Evolutionary conservation across 164 flowering plant genomes (phyloP), one percentile per base, ranked within the genome.

Genomic region (Stephania cephalantha): DNA sequence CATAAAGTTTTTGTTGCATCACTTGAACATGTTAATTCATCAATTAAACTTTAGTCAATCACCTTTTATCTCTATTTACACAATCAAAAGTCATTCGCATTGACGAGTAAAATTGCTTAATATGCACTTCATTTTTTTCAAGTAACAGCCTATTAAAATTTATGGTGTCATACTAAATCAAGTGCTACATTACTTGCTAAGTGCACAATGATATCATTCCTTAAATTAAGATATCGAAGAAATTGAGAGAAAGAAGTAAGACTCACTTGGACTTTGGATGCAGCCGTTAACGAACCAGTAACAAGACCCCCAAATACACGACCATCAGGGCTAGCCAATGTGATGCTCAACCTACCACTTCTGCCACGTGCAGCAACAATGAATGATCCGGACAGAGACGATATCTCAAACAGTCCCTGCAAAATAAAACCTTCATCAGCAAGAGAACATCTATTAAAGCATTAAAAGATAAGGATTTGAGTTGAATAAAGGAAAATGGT

Each of bases 341-440:
- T 84, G 77, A 87, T 83, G 11, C 86, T 85, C 80, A 87, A 73
- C 3, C 86, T 85, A 63, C 89, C 86, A 0, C 83, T 76, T 74
- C 89, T 76, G 76, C 87, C 80, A 35, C 83, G 81, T 31, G 77
- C 48, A 55, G 88, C 86, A 68, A 83, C 85, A 70, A 12, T 81
- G 71, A 84, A 87, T 1, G 89, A 81, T 20, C 89, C 89, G 65
- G 87, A 78, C 68, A 87, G 79, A 15, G 85, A 81, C 45, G 82
- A 74, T 70, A 87, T 87, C 73, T 87, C 87, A 78, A 87, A 87
- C 1, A 82, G 82, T 44, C 89, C 89, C 89, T 87, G 67, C 9
- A 69, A 46, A 58, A 18, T 15, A 22, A 58, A 18, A 58, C 4
- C n/a, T 13, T 58, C 22, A 58, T 17, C 3, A 17, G 64, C 4